Conservation (phyloP, 352 stramenopile species). For the Pythium coloratum region DNA sequence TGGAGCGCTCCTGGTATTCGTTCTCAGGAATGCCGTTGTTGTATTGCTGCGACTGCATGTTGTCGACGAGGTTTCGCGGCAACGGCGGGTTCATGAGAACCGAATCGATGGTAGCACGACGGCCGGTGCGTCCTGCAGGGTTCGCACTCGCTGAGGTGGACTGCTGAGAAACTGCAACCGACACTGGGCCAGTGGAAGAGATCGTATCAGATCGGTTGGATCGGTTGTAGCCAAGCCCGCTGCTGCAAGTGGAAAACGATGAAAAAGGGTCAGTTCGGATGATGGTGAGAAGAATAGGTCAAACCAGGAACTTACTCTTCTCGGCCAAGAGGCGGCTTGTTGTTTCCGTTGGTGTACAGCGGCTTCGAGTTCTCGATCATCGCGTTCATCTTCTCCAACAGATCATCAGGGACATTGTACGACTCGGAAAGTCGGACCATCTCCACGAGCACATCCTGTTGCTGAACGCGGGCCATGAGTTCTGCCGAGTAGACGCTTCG, state of each 20-base stretch:
- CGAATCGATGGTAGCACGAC: constrained; percentile 32
- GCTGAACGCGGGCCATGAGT: constrained; percentile 67
- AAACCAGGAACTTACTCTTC: constrained; percentile 23
- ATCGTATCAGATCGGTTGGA: constrained; percentile 63
- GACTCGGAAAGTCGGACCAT: constrained; percentile 58
- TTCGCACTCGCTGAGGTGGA: constrained; percentile 18
- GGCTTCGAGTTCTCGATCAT: constrained; percentile 51
- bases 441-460: constrained; percentile 48
- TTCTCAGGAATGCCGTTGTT: constrained; percentile 16
- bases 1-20: constrained; percentile 32
- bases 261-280: not conserved
- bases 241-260: constrained; percentile 13
- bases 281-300: not conserved
- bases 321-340: constrained; percentile 17
- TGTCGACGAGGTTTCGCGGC: constrained; percentile 30
- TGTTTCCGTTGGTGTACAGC: constrained; percentile 25
- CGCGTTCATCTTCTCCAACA: constrained; percentile 50
- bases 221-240: constrained; percentile 31
- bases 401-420: constrained; percentile 45
- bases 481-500: constrained; percentile 78
- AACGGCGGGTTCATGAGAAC: constrained; percentile 33
- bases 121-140: constrained; percentile 23
- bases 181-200: constrained; percentile 57
- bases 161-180: constrained; percentile 53
- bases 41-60: constrained; percentile 16